These are phyloP conservation scores for Platanthera zijinensis DNA, from an alignment of 106 monocot species.

Conservation along the genomic window DNA sequence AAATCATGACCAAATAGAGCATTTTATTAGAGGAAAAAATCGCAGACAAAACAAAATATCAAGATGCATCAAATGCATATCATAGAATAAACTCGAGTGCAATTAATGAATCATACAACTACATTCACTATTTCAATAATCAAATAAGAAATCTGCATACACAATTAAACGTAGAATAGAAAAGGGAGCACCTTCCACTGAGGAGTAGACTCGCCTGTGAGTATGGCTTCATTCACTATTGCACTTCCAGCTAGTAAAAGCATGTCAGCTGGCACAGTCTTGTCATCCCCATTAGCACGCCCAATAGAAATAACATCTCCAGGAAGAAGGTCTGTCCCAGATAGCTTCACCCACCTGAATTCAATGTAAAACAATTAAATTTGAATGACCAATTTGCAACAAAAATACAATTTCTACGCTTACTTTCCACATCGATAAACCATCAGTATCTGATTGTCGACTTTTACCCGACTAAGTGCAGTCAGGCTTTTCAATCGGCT, in stretches of 20 bases:
- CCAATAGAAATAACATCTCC: constrained; percentile 95
- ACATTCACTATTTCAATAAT: background rate
- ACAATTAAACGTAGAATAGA: constrained; percentile 4
- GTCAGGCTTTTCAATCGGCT: constrained; percentile 90
- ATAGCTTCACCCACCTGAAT: constrained; percentile 83
- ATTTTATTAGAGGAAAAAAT: background rate
- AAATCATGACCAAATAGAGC: background rate
- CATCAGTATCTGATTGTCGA: constrained; percentile 76
- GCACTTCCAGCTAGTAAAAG: constrained; percentile 86
- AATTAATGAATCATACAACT: background rate
- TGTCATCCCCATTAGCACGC: constrained; percentile 79
- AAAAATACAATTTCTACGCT: background rate
- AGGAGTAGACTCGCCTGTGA: constrained; percentile 99
- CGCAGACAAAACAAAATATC: constrained; percentile 4
- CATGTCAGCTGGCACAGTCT: constrained; percentile 94
- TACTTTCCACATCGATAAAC: constrained; percentile 93
- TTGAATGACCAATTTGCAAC: constrained; percentile 1
- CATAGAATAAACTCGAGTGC: background rate
- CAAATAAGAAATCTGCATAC: background rate
- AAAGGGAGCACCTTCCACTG: constrained; percentile 87
- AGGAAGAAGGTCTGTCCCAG: constrained; percentile 95
- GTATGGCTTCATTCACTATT: constrained; percentile 98
- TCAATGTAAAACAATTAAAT: background rate
- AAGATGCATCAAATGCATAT: background rate
- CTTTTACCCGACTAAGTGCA: constrained; percentile 93